Evolutionary conservation across 2,329 filamentous ascomycete species (phyloP).

Genomic region (Sporothrix brasiliensis): DNA sequence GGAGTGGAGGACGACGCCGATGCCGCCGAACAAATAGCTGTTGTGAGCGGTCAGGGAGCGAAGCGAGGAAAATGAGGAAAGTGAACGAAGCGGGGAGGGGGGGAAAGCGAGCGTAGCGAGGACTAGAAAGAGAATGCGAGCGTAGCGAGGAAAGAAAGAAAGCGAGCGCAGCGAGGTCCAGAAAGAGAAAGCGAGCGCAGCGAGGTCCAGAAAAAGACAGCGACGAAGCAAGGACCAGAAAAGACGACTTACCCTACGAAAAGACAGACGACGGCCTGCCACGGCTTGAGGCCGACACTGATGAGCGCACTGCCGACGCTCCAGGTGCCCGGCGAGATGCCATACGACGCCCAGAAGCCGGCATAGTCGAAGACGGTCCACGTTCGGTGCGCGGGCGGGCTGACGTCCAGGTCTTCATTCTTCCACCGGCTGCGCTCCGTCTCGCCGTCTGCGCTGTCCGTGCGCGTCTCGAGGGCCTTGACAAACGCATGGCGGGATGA

Average conservation of each 20-base stretch:
- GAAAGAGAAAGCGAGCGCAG: background rate
- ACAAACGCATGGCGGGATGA: background rate
- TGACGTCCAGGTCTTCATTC: conserved; percentile 24
- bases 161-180: too few species aligned
- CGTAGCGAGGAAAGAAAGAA: background rate
- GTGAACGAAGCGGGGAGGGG: too few species aligned
- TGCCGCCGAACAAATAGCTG: background rate
- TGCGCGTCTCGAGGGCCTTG: conserved; percentile 4
- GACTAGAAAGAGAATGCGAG: background rate
- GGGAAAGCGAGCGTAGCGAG: too few species aligned
- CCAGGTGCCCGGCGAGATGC: conserved; percentile 21
- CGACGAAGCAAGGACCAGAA: too few species aligned
- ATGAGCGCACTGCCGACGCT: conserved; percentile 19
- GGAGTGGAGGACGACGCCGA: conserved; percentile 23
- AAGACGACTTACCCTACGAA: background rate
- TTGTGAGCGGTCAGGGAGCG: too few species aligned
- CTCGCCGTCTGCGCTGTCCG: background rate
- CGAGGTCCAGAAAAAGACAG: too few species aligned
- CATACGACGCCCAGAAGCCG: conserved; percentile 21
- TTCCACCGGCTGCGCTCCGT: conserved; percentile 16
- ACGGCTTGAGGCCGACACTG: conserved; percentile 19
- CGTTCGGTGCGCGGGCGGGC: conserved; percentile 24
- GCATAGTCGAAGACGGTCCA: conserved; percentile 22
- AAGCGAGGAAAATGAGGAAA: too few species aligned
- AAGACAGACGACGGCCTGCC: conserved; percentile 22